Conservation (phyloP, 2,329 filamentous ascomycete genomes). For the Spiromastix sp. region DNA sequence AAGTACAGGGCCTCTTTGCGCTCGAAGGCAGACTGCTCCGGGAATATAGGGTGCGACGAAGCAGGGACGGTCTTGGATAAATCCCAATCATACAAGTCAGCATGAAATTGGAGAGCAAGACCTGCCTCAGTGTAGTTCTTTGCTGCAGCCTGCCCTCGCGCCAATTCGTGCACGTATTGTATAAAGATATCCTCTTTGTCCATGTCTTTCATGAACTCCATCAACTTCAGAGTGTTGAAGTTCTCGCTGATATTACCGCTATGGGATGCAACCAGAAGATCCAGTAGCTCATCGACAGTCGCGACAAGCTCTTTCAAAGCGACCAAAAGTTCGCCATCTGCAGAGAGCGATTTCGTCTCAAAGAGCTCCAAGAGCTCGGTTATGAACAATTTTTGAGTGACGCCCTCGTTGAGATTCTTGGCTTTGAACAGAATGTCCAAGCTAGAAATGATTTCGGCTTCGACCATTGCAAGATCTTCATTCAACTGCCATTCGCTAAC, state of each 20-base stretch:
- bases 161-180: conserved; percentile 87
- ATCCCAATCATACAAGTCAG: conserved; percentile 89
- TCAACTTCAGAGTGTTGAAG: conserved; percentile 78
- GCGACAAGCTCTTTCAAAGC: conserved; percentile 69
- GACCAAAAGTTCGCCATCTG: conserved; percentile 46
- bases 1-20: conserved; percentile 89
- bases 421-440: conserved; percentile 83
- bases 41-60: conserved; percentile 64
- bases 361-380: conserved; percentile 75
- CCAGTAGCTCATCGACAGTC: conserved; percentile 82
- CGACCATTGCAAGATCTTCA: conserved; percentile 80
- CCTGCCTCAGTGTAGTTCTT: conserved; percentile 81
- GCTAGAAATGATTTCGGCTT: conserved; percentile 94
- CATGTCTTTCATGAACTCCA: conserved; percentile 96
- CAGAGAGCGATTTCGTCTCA: conserved; percentile 53
- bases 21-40: conserved; percentile 78
- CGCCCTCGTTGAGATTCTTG: conserved; percentile 76
- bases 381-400: conserved; percentile 87
- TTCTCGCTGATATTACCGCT: conserved; percentile 65
- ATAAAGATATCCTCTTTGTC: conserved; percentile 96
- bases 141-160: conserved; percentile 62
- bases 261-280: conserved; percentile 82
- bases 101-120: conserved; percentile 78
- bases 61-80: conserved; percentile 55
- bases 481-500: conserved; percentile 96